These are phyloP conservation scores for Hemerocallis citrina DNA, from an alignment of 106 monocot genomes.

Conservation along the genomic window DNA sequence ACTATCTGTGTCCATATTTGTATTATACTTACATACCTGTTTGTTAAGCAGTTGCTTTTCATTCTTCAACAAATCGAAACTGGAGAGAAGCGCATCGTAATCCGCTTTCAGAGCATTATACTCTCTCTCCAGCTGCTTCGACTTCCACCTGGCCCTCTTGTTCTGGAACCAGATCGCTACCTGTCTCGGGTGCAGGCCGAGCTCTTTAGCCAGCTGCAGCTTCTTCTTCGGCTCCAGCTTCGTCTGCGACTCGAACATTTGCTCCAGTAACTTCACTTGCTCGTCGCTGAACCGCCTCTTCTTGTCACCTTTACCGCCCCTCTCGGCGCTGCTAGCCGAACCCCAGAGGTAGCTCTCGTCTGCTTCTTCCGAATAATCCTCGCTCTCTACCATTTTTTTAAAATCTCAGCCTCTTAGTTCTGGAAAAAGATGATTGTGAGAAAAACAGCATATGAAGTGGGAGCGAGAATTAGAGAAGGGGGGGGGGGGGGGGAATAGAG, in stretches of 20 bases:
- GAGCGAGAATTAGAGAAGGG: too few species aligned
- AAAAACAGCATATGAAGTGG: too few species aligned
- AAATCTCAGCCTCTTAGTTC: not conserved
- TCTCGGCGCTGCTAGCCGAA: not conserved
- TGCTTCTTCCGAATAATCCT: slow-evolving; percentile 1
- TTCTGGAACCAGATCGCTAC: slow-evolving; percentile 91
- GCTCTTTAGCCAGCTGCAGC: slow-evolving; percentile 51
- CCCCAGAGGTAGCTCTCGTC: slow-evolving; percentile 1
- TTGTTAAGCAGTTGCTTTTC: slow-evolving; percentile 40
- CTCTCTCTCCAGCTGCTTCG: slow-evolving; percentile 70
- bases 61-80: slow-evolving; percentile 28
- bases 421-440: slow-evolving; percentile 3
- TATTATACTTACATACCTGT: slow-evolving; percentile 50
- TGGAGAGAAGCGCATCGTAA: slow-evolving; percentile 36
- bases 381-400: slow-evolving; percentile 6
- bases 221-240: slow-evolving; percentile 66
- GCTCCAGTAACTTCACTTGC: slow-evolving; percentile 56
- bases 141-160: slow-evolving; percentile 69
- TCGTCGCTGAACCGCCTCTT: slow-evolving; percentile 58
- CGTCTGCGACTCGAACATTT: slow-evolving; percentile 57
- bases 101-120: slow-evolving; percentile 32
- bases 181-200: slow-evolving; percentile 64
- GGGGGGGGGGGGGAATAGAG: too few species aligned
- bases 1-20: not conserved
- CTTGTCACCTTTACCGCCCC: slow-evolving; percentile 7